Evolutionary conservation across 1,284 basidiomycete genomes (phyloP).

Genomic region (Ustilago bromivora): DNA sequence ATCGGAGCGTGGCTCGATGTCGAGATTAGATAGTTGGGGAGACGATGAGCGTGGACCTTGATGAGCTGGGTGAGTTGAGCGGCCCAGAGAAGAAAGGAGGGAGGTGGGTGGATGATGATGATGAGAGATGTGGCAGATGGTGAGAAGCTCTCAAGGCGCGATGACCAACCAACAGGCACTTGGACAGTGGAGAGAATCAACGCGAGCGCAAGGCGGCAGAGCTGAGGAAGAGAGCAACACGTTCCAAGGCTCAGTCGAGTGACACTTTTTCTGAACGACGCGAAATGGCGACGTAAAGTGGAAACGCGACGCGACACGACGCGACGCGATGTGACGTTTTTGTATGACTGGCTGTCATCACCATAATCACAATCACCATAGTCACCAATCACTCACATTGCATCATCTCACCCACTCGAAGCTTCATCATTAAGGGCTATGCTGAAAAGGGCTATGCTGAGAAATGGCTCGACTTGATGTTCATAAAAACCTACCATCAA

Average conservation of each 20-base stretch:
- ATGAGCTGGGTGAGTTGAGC: not conserved
- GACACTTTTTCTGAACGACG: not conserved
- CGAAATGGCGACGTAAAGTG: slow-evolving; percentile 19
- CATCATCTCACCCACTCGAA: not conserved
- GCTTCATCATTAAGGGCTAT: not conserved
- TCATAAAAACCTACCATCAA: not conserved
- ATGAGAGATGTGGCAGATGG: slow-evolving; percentile 2
- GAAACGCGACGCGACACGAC: slow-evolving; percentile 42
- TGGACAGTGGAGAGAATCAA: not conserved
- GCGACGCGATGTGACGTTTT: slow-evolving; percentile 2
- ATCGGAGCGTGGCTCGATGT: not conserved
- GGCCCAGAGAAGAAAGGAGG: not conserved
- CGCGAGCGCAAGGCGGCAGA: no score
- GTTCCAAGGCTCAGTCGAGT: slow-evolving; percentile 6
- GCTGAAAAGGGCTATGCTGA: not conserved
- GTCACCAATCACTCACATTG: not conserved
- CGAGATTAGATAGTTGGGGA: not conserved
- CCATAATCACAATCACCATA: no score
- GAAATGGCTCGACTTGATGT: not conserved
- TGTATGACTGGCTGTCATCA: not conserved
- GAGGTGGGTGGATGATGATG: slow-evolving; percentile 4
- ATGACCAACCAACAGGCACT: not conserved
- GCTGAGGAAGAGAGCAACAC: slow-evolving; percentile 20
- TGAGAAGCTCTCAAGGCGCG: slow-evolving; percentile 14
- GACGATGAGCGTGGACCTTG: slow-evolving; percentile 11